Evolutionary conservation across 225 moss, liverwort and hornwort genomes (phyloP), one percentile per base, ranked within the genome.

Genomic region (Straminergon stramineum): DNA sequence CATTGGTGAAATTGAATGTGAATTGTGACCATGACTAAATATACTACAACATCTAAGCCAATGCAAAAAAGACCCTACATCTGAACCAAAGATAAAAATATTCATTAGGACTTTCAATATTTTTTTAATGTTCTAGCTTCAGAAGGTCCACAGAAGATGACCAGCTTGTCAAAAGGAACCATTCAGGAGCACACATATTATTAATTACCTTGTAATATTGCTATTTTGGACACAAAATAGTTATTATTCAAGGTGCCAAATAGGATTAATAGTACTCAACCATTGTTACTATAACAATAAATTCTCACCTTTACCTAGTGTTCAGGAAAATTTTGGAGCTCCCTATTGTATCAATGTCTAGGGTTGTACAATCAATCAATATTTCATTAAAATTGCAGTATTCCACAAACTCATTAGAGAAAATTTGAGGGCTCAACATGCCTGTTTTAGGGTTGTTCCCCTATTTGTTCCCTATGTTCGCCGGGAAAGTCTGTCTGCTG

Each of bases 61-160:
- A 45, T 16, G 1, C 0, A 0, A 2, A 17, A 16, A 73, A 3
- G 10, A 17, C 6, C 28, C 17, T 74, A 41, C 0, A 8, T 2
- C 9, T 27, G 27, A 9, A 73, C 9, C 16, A 73, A 73, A 0
- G 10, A 74, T 74, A 28, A 28, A 28, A 43, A 45, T 28, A 17
- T 28, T 17, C 45, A 74, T 45, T 45, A 9, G 3, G 27, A 71
- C 15, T 28, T 28, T 73, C 17, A 45, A 10, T 39, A 37, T 16
- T 41, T 45, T 45, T 6, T 74, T 3, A 45, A 45, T 27, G 9
- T 73, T 71, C 5, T 8, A 43, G 27, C 27, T 43, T 43, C 9
- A 15, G 27, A 43, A 71, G 15, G 23, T 71, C 13, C 13, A 4
- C 24, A 23, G 23, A n/a, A 13, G 69, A n/a, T 22, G 23, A 69